Evolutionary conservation across 495 filamentous ascomycete genomes (phyloP).

Genomic region (Hyphodiscus hymeniophilus): DNA sequence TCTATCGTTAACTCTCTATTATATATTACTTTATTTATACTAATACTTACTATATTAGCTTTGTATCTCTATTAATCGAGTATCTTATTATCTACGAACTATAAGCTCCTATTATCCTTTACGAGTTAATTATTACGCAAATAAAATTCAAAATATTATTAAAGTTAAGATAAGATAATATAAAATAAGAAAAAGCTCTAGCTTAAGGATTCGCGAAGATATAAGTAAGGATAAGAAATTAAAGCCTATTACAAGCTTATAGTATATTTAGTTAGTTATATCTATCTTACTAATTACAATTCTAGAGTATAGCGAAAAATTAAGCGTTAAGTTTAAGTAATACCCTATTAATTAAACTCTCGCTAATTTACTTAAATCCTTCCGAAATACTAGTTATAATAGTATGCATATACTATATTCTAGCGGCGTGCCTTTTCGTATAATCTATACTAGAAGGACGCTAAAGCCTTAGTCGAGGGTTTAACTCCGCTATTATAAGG

Average conservation of each 20-base stretch:
- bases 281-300: constrained; percentile 13
- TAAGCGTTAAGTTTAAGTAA: constrained; percentile 12
- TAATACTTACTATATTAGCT: constrained; percentile 11
- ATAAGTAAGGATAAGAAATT: constrained; percentile 14
- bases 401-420: constrained; percentile 13
- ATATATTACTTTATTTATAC: constrained; percentile 14
- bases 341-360: constrained; percentile 15
- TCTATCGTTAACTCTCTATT: constrained; percentile 15
- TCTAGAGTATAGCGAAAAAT: constrained; percentile 13
- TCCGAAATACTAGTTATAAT: constrained; percentile 11
- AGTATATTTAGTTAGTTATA: constrained; percentile 13
- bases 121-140: constrained; percentile 15
- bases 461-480: constrained; percentile 16
- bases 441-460: constrained; percentile 11
- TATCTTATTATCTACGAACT: constrained; percentile 15
- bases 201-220: constrained; percentile 16
- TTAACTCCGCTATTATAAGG: constrained; percentile 14
- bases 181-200: constrained; percentile 13
- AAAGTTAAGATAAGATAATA: constrained; percentile 19
- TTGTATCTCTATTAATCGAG: constrained; percentile 11
- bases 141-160: constrained; percentile 19
- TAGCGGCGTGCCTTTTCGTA: constrained; percentile 16
- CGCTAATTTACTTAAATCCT: constrained; percentile 11
- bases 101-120: constrained; percentile 15
- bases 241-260: constrained; percentile 15